Conservation (phyloP, 306 rosid species). For the Trichosanthes cucumerina region DNA sequence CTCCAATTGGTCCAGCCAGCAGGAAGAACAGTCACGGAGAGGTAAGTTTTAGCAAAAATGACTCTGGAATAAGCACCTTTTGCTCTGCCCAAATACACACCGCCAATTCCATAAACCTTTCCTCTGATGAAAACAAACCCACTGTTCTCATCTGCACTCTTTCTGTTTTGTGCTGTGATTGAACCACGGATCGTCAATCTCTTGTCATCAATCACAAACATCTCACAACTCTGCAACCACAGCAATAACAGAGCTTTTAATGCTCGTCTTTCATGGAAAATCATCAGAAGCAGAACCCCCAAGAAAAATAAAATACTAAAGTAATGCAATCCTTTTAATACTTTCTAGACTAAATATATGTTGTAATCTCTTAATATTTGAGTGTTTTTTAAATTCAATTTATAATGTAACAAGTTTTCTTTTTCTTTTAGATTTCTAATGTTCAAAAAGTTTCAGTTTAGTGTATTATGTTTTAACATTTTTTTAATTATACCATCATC, state of each 20-base stretch:
- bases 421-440: no score
- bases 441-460: no score
- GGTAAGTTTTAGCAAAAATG: slow-evolving; percentile 39
- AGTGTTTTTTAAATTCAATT: no score
- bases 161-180: slow-evolving; percentile 50
- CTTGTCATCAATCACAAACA: slow-evolving; percentile 62
- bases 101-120: slow-evolving; percentile 65
- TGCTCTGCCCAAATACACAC: slow-evolving; percentile 66
- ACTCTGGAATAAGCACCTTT: slow-evolving; percentile 64
- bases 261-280: not conserved
- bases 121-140: slow-evolving; percentile 54
- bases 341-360: no score
- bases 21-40: slow-evolving; percentile 43
- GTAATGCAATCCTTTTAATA: no score
- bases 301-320: not conserved
- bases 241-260: not conserved
- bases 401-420: no score
- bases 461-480: no score
- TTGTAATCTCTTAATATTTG: no score
- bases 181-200: slow-evolving; percentile 51
- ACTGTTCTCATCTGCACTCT: slow-evolving; percentile 31
- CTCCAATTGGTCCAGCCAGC: slow-evolving; percentile 82
- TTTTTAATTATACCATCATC: no score
- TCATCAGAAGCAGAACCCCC: not conserved
- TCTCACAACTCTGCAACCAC: slow-evolving; percentile 48